phyloP scores from a whole-genome alignment of 1,284 basidiomycete genomes.

The Moniliophthora roreri region DNA sequence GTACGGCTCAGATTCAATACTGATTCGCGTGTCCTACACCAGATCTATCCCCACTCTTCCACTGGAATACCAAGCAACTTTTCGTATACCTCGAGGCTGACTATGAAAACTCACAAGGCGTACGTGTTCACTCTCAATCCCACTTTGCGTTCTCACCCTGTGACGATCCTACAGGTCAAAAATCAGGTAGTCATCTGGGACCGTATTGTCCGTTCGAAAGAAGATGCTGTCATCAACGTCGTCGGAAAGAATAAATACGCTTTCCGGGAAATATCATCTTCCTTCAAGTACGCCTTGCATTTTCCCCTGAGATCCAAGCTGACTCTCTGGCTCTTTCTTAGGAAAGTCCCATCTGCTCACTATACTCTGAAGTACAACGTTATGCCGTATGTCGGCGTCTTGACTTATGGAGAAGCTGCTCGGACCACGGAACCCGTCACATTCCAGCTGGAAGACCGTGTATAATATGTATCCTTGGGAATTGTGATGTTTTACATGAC shows the following conservation, averaged over 20 bases:
- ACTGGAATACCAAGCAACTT: constrained; percentile 95
- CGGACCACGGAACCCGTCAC: constrained; percentile 54
- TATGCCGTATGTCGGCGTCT: constrained; percentile 85
- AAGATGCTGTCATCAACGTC: constrained; percentile 71
- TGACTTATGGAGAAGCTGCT: constrained; percentile 76
- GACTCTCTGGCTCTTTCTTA: constrained; percentile 24
- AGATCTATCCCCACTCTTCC: constrained; percentile 82
- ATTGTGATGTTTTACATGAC: too few species aligned
- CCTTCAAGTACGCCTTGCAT: constrained; percentile 69
- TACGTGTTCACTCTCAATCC: constrained; percentile 35
- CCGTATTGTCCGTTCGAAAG: constrained; percentile 77
- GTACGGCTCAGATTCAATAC: background rate
- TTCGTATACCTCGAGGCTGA: constrained; percentile 85
- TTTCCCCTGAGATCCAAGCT: constrained; percentile 9
- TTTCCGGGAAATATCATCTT: constrained; percentile 72
- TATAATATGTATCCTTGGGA: background rate
- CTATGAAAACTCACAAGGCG: constrained; percentile 71
- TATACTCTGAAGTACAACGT: constrained; percentile 87
- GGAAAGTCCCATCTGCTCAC: constrained; percentile 62
- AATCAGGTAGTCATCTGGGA: constrained; percentile 93
- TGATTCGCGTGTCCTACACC: constrained; percentile 5
- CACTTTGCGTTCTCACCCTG: background rate
- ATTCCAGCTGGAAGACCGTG: constrained; percentile 27
- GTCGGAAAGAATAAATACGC: constrained; percentile 80
- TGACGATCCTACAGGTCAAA: constrained; percentile 48